Base-by-base conservation (phyloP, 73 alveolate genomes). In the Paramecium biaurelia region DNA sequence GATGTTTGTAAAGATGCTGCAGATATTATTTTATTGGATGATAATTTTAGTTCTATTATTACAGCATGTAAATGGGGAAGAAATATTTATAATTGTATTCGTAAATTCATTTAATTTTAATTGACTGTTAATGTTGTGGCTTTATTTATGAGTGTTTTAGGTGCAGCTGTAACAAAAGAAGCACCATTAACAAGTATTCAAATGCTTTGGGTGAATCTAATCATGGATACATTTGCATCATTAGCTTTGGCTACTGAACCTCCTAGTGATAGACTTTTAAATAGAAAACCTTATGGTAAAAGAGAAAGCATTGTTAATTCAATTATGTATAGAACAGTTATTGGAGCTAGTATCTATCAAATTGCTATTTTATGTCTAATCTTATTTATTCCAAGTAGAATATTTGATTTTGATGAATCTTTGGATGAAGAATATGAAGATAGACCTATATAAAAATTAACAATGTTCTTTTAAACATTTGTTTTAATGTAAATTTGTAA, bases 191-290 rank as follows among this genome's bases (percentile, higher is more conserved):
- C 97, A 23, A 93, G 98, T 38, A 96, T 98, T 42, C 96, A 98
- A 92, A 97, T 98, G 99, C 95, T 97, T 10, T 98, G 99, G 99
- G 99, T 98, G 23, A 98, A 98, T 93, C 93, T 98, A 49, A 98
- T 98, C 70, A 98, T 98, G 99, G 99, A 98, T 89, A 97, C 99
- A 9, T 97, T 98, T 85, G 99, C 99, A 72, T 96, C 98, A 41
- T 92, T 98, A 41, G 99, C 99, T 26, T 87, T 98, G 14, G 99
- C 99, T 1, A 98, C 99, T 23, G 99, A 98, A 58, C 99, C 99
- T 20, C 99, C 99, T 2, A 92, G 95, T 38, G 95, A 88, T 38
- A 97, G 93, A 57, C 92, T 98, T 43, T 86, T 98, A 21, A 90
- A 96, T 37, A 96, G 99, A 57, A 95, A 95, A 45, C 99, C 99